Evolutionary conservation across 2,329 filamentous ascomycete genomes (phyloP), one percentile per base, ranked within the genome.

Genomic region (Fusarium hainanense): DNA sequence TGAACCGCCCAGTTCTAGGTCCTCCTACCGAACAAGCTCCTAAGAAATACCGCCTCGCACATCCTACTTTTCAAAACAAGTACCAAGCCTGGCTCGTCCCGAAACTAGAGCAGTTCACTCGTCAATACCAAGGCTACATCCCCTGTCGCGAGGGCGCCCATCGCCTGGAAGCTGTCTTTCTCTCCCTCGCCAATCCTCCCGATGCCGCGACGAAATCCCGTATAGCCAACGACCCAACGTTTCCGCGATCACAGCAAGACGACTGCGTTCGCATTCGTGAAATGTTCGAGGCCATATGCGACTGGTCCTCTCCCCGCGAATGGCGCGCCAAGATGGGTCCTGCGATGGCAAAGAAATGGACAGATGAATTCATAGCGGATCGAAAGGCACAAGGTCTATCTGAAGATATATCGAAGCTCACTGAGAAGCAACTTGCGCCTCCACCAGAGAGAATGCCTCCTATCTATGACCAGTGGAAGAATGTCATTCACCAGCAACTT

Each of bases 291-390:
- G 70, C 72, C 23, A 67, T 74, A 16, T 70, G 64, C 20, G 72
- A 74, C 54, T 69, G 64, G 62, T 60, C 70, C 7, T 52, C 51
- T 16, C n/a, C 23, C 1, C 23, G 46, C 6, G 70, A 67, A n/a
- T 74, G 72, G 72, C 59, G 71, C 3, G 63, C 57, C 11, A 72
- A 60, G 37, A 71, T 74, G 72, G 67, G 72, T 0, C 57, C 58
- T 12, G 41, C 49, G 1, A 49, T 51, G 9, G 48, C 57, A 23
- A 48, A 37, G 30, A 28, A 50, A 6, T 74, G 72, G 72, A 34
- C 63, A 0, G 54, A 43, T 1, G 62, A 74, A 8, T 42, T 48
- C 0, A 34, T 23, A 6, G 6, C 20, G 3, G 20, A 50, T 1
- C 50, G 52, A 7, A 23, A 25, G 2, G 28, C 14, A 4, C 23